phyloP scores from a whole-genome alignment of 495 filamentous ascomycete genomes.

The Astrocystis sublimbata region DNA sequence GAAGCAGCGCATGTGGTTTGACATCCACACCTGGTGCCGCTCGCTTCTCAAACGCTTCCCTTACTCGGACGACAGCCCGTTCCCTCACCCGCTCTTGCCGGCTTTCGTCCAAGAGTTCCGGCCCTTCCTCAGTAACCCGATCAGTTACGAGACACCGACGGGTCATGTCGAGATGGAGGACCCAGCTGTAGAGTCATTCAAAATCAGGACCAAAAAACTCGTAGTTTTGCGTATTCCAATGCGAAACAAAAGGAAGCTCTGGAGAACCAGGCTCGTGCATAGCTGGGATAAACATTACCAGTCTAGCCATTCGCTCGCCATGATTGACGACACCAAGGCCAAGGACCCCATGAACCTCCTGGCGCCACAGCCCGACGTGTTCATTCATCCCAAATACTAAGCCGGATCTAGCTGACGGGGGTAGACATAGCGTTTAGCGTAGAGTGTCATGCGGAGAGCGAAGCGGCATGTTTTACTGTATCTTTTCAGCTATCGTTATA shows the following conservation, averaged over 20 bases:
- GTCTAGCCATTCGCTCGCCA: conserved; percentile 16
- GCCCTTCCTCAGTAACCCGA: conserved; percentile 44
- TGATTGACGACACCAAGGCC: conserved; percentile 10
- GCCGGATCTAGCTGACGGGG: neutral
- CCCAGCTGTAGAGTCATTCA: conserved; percentile 10
- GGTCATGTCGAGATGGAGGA: conserved; percentile 32
- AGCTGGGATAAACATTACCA: neutral
- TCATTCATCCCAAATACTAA: neutral
- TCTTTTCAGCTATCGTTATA: conserved; percentile 1
- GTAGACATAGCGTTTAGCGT: no score
- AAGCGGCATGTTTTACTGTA: neutral
- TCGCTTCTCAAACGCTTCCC: conserved; percentile 21
- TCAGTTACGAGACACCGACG: conserved; percentile 33
- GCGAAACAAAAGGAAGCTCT: neutral
- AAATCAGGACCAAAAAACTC: neutral
- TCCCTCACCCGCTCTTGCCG: conserved; percentile 37
- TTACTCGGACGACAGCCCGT: conserved; percentile 9
- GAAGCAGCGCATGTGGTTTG: conserved; percentile 30
- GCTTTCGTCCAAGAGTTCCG: conserved; percentile 51
- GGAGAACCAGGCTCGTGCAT: neutral
- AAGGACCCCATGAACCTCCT: conserved; percentile 14
- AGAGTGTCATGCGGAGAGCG: no score
- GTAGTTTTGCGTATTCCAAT: conserved; percentile 18
- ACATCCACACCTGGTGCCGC: conserved; percentile 26
- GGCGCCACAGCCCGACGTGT: neutral